Base-by-base conservation (phyloP, 1,284 basidiomycete species). In the Coriolopsis trogii region DNA sequence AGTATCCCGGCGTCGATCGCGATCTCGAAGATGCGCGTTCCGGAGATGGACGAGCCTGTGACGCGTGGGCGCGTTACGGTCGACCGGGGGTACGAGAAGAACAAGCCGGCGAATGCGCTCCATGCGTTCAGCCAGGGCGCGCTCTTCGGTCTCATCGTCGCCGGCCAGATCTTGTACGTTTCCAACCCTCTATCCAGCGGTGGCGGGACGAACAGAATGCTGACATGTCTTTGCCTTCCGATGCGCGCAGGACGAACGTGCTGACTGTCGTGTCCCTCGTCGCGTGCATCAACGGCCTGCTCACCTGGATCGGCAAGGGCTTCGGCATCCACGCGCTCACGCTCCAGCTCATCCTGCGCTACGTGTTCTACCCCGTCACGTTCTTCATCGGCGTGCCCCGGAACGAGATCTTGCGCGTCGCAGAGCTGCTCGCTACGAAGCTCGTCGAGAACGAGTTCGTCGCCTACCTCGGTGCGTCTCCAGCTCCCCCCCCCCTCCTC, bases 1-100 rank as follows among this genome's bases (percentile, higher is more conserved):
- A 91, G 87, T 66, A 96, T 96, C 63, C 93, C 93, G 9, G 93
- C 94, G 1, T 93, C 93, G 10, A 93, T 96, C 66, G 84, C 93
- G 3, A 93, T 95, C 60, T 88, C 87, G 67, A 96, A 96, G 73
- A 75, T 95, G 63, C 87, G 92, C 41, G 64, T 87, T 18, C 93
- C 93, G 2, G 93, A 96, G 73, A 71, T 78, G 37, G 91, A 94
- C 41, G 88, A 91, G 63, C 91, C 93, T 39, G 79, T 94, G 49
- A 95, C 94, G 28, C 85, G 89, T 45, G 93, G 93, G 16, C 80
- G 74, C 26, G 80, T 94, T 56, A 80, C 87, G 49, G 80, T 95
- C 49, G 88, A 93, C 67, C 85, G 89, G 59, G 90, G 89, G 42
- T 75, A 80, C 40, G 71, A 82, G 46, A 77, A 81, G 59, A 70